Evolutionary conservation across 352 stramenopile genomes (phyloP), one percentile per base, ranked within the genome.

Genomic region (Phytopythium cucurbitacearum): DNA sequence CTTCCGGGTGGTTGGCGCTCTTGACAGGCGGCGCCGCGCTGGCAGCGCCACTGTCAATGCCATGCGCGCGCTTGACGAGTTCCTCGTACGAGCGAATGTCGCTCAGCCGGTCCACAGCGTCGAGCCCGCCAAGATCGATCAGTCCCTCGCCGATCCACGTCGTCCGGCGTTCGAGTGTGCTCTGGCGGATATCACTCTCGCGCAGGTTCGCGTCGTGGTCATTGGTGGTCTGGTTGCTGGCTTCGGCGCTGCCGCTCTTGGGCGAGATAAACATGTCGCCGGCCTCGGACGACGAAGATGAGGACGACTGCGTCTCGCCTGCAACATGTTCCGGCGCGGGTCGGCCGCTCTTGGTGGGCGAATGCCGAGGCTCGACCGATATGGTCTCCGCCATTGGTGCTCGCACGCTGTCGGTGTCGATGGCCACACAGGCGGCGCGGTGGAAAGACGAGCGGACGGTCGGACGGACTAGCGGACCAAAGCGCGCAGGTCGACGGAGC

Each of bases 91-190:
- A 52, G 9, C 61, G 57, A 35, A 82, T 39, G 53, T 84, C 69
- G 36, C 67, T 76, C 44, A 82, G 64, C 32, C 69, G 74, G 51
- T 88, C 67, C 9, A 85, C 65, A 39, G 74, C 74, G 11, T 82
- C 68, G 11, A 82, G 64, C 0, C 71, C 74, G 40, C 67, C 71
- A 11, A 71, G 62, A 54, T 82, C 69, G 13, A 85, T 73, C 4
- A 88, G 61, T 0, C 79, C 79, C 53, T 90, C 79, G 46, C 79
- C 76, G 48, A 90, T 80, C 70, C 75, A 89, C 54, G 75, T 87
- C 65, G 83, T 65, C 21, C 75, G 68, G 10, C 71, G 70, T 12
- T 71, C 64, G 9, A 73, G 13, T 11, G 56, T 55, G 48, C 64
- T 71, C 43, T 50, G 48, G 9, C 61, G 51, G 28, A 56, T 49